Base-by-base conservation (phyloP, 2,329 filamentous ascomycete species). In the Penicillium sp. region DNA sequence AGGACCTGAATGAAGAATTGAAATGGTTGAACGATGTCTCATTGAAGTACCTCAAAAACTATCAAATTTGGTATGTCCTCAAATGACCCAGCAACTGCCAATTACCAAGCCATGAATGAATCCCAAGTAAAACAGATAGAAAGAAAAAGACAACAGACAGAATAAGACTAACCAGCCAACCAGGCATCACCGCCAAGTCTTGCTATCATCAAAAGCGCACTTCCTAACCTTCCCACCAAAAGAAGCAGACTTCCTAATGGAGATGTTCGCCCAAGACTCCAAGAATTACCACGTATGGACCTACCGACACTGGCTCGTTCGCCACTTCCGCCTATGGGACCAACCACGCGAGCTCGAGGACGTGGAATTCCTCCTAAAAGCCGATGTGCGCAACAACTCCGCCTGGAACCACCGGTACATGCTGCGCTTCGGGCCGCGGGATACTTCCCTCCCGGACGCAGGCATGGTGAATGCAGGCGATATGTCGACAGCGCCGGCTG, bases 201-300 rank as follows among this genome's bases (percentile, higher is more conserved):
- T 76, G 71, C 80, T 77, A 73, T 82, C 77, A 57, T 85, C 69
- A 53, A 57, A 57, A 51, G 51, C 58, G 7, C 61, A 78, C 63
- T 80, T 79, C 54, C 76, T 83, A 13, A 78, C 70, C 16, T 80
- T 90, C 48, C 84, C 83, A 10, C 71, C 79, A 4, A 83, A 82
- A 3, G 94, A 99, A 75, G 79, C 81, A 18, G 80, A 79, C 13
- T 97, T 97, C 71, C 82, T 97, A 56, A 82, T 81, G 55, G 75
- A 81, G 43, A 97, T 99, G 83, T 86, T 99, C 51, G 82, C 81
- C 38, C 82, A 89, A 64, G 94, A 99, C 71, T 84, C 88, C 46
- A 99, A 99, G 77, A 99, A 99, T 78, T 97, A 99, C 72, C 94
- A 99, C 71, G 94, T 97, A 44, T 99, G 94, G 94, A 91, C 87